Evolutionary conservation across 208 protist genomes (phyloP), one percentile per base, ranked within the genome.

Genomic region (Crithidia mellificae): DNA sequence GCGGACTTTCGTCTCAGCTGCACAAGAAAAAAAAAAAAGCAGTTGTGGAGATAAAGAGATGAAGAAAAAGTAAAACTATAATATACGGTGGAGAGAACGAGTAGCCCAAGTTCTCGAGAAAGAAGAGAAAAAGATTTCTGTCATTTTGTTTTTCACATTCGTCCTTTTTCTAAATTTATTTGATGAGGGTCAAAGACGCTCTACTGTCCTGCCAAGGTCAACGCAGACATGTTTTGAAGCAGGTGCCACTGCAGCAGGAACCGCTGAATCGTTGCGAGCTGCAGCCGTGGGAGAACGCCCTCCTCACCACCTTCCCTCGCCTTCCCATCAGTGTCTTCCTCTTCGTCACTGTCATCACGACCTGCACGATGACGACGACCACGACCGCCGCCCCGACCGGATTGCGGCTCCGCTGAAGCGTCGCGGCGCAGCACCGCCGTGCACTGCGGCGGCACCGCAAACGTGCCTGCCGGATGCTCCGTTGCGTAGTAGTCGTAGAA

Each of bases 401-500:
- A n/a, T n/a, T n/a, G n/a, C n/a, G n/a, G n/a, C n/a, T n/a, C n/a
- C n/a, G n/a, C n/a, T n/a, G n/a, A n/a, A n/a, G n/a, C n/a, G 25
- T 39, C 51, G 5, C 30, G 25, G 25, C 44, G 53, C 24, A 75
- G 55, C 54, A 73, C 69, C 52, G 36, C 68, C 11, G 59, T 72
- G 49, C 86, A 89, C 62, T 80, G 56, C 19, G 54, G 61, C 5
- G 86, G 86, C 1, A 90, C 74, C 8, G 32, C 38, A 70, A 92
- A 90, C 5, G 85, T 72, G n/a, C 57, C 63, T 1, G 65, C 59
- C 25, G 69, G 62, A n/a, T 81, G 80, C n/a, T 49, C 34, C 12
- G 59, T 64, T 25, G 81, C 78, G 22, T 88, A 78, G 65, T 82
- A 89, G 56, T 90, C 86, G 63, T 88, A 92, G 64, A 88, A 92